Conservation (phyloP, 1,139 yeast species). For the Nakaseomyces sp. region DNA sequence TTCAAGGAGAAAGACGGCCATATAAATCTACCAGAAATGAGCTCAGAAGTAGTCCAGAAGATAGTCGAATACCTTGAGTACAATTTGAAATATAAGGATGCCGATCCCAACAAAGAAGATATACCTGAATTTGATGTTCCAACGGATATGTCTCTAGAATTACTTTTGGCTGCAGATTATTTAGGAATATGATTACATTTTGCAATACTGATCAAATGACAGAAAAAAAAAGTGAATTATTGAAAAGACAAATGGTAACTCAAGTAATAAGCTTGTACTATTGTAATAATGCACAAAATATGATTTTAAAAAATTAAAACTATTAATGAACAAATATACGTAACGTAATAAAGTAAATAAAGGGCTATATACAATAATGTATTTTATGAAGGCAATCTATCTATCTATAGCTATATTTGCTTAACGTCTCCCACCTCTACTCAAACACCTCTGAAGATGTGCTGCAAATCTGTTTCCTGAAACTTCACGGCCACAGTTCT, state of each 20-base stretch:
- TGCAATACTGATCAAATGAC: not conserved
- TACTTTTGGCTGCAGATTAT: conserved; percentile 86
- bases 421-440: conserved; percentile 43
- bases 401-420: too few relatives aligned
- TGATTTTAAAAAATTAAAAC: too few relatives aligned
- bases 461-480: conserved; percentile 91
- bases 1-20: conserved; percentile 36
- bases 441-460: conserved; percentile 81
- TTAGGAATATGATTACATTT: conserved; percentile 39
- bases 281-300: not conserved
- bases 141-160: conserved; percentile 85
- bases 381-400: too few relatives aligned
- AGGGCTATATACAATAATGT: too few relatives aligned
- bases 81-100: conserved; percentile 58
- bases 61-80: conserved; percentile 82
- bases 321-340: too few relatives aligned
- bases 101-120: conserved; percentile 34
- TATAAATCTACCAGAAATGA: conserved; percentile 43
- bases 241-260: not conserved
- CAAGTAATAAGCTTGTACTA: not conserved
- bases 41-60: conserved; percentile 65
- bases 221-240: not conserved
- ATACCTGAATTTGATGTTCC: conserved; percentile 81
- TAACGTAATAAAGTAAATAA: too few relatives aligned
- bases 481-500: conserved; percentile 73